phyloP scores from a whole-genome alignment of 176 grass and related monocot species.

The Bothriochloa decipiens region DNA sequence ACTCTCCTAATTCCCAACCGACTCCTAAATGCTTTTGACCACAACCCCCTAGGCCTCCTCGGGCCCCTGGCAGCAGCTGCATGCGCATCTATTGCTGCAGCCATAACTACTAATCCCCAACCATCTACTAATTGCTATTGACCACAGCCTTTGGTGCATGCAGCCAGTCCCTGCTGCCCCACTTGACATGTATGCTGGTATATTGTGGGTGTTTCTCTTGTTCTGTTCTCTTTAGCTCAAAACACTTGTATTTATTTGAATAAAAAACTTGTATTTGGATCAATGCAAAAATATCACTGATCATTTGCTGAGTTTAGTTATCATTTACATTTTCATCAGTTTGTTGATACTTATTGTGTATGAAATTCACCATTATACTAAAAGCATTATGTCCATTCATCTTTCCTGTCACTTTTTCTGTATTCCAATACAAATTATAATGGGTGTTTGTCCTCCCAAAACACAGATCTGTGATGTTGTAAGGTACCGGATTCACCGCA shows the following conservation, averaged over 20 bases:
- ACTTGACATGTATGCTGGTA: background rate
- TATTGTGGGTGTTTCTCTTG: background rate
- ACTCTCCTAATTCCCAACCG: no score
- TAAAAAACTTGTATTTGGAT: background rate
- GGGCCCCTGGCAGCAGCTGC: no score
- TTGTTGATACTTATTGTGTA: background rate
- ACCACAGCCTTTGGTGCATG: no score
- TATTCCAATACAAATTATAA: slow-evolving; percentile 21
- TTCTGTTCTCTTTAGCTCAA: background rate
- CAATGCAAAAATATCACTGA: background rate
- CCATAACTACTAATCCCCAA: no score
- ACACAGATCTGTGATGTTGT: slow-evolving; percentile 88
- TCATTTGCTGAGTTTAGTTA: background rate
- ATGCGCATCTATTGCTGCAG: no score
- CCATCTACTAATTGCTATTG: no score
- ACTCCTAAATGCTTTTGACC: no score
- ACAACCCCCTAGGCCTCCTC: no score
- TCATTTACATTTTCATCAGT: background rate
- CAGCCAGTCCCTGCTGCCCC: no score
- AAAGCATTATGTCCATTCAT: slow-evolving; percentile 20
- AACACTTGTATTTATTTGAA: slow-evolving; percentile 4
- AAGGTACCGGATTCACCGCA: slow-evolving; percentile 88
- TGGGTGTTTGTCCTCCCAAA: slow-evolving; percentile 21
- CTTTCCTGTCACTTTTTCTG: slow-evolving; percentile 20
- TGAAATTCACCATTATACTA: background rate